phyloP scores from a whole-genome alignment of 306 rosid genomes.

The Vigna hirtella region DNA sequence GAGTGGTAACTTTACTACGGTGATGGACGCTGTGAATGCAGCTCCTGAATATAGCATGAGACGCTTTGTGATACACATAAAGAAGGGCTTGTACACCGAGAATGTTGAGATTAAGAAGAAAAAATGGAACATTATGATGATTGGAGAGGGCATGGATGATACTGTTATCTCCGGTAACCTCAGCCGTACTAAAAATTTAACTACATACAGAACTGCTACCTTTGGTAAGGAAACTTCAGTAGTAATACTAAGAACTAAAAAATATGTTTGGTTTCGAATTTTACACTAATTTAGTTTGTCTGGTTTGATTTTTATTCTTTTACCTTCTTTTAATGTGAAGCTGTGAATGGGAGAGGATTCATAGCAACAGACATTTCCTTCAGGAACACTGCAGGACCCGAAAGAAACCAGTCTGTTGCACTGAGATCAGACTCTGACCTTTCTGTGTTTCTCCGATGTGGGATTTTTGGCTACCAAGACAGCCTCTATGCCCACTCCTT shows the following conservation, averaged over 20 bases:
- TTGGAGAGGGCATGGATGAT: constrained; percentile 73
- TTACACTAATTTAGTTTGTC: too few species aligned
- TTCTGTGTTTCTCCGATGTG: constrained; percentile 65
- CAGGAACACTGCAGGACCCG: constrained; percentile 72
- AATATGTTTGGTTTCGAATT: not conserved
- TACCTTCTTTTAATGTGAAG: constrained; percentile 41
- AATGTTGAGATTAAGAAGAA: constrained; percentile 71
- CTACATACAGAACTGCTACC: constrained; percentile 71
- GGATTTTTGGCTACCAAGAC: constrained; percentile 69
- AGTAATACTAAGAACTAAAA: not conserved
- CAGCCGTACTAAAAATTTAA: constrained; percentile 53
- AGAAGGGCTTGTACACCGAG: constrained; percentile 67
- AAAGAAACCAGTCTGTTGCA: constrained; percentile 73
- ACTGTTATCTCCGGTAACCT: constrained; percentile 65
- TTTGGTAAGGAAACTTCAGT: constrained; percentile 56
- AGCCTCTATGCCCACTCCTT: constrained; percentile 66
- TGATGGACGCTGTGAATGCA: constrained; percentile 66
- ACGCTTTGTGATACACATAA: constrained; percentile 66
- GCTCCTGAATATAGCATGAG: constrained; percentile 68
- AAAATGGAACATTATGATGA: constrained; percentile 76
- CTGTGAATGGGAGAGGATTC: constrained; percentile 73
- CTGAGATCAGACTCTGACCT: constrained; percentile 72
- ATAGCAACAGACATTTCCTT: constrained; percentile 71
- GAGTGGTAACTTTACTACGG: constrained; percentile 58
- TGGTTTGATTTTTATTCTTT: not conserved